Evolutionary conservation across 805 yeast genomes (phyloP), one percentile per base, ranked within the genome.

Genomic region (Maudiozyma pseudohumilis): DNA sequence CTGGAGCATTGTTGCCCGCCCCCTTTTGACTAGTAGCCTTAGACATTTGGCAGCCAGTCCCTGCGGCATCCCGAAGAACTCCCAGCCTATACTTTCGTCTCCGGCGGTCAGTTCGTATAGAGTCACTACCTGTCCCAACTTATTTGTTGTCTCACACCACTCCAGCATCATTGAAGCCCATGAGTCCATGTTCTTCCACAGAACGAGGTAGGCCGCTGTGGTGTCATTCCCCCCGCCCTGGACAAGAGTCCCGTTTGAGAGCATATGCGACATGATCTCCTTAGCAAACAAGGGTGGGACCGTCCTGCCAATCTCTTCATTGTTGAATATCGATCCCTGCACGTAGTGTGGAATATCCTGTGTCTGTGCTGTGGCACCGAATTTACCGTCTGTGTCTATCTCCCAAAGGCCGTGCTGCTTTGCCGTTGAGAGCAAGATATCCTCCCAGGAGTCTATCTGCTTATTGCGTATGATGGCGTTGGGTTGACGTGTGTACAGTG

Each of bases 401-500:
- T 66, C 59, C 80, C 80, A 80, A 21, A 75, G 66, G 38, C 66
- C 65, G 45, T 74, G 61, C 38, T 57, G 63, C 45, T 72, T 66
- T 48, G 94, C 79, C 48, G 74, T 83, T 5, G 66, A 64, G 8
- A 80, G 55, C 0, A 89, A 62, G 20, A 89, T 59, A 31, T 71
- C 65, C 20, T 68, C 63, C 98, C 98, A 89, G 38, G 81, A 74
- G n/a, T 69, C 68, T 12, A 81, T 61, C 59, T 89, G 98, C 9
- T 85, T 77, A 22, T 71, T 69, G 64, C 83, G 74, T 2, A 92
- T 80, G 9, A 82, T 75, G 26, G 77, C 71, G 49, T 89, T 88
- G 17, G 92, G 87, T 60, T 89, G 98, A 43, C 75, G 70, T 7
- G 97, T 92, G 63, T 77, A 89, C 47, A 89, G 75, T 0, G 98